Evolutionary conservation across 2,329 filamentous ascomycete genomes (phyloP).

Genomic region (Trichoderma sp.): DNA sequence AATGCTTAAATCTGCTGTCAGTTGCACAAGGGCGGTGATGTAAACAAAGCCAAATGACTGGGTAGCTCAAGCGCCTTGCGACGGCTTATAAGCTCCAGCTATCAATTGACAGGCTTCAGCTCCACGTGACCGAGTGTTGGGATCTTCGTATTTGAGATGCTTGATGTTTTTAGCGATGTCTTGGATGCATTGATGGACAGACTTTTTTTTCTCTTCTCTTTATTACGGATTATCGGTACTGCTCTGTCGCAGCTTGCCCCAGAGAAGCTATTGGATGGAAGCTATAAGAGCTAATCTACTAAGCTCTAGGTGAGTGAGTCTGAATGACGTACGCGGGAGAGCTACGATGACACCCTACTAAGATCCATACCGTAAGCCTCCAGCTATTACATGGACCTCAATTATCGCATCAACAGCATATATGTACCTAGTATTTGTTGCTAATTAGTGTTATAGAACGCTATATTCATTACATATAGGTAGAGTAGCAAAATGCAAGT

Average conservation of each 20-base stretch:
- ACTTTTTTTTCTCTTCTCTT: neutral
- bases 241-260: neutral
- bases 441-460: too few relatives aligned
- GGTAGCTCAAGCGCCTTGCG: neutral
- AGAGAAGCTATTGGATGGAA: neutral
- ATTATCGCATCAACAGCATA: neutral
- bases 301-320: neutral
- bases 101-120: neutral
- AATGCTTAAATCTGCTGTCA: neutral
- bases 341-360: neutral
- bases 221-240: neutral
- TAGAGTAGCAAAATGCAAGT: too few relatives aligned
- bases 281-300: neutral
- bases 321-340: neutral
- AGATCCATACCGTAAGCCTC: neutral
- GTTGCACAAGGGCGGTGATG: neutral
- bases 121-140: neutral
- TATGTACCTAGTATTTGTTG: neutral
- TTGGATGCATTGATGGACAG: neutral
- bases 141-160: neutral
- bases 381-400: neutral
- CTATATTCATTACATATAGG: neutral
- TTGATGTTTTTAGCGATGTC: neutral
- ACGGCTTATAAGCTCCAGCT: neutral
- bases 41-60: neutral